Base-by-base conservation (phyloP, 1,284 basidiomycete genomes). In the Exsudoporus floridanus region DNA sequence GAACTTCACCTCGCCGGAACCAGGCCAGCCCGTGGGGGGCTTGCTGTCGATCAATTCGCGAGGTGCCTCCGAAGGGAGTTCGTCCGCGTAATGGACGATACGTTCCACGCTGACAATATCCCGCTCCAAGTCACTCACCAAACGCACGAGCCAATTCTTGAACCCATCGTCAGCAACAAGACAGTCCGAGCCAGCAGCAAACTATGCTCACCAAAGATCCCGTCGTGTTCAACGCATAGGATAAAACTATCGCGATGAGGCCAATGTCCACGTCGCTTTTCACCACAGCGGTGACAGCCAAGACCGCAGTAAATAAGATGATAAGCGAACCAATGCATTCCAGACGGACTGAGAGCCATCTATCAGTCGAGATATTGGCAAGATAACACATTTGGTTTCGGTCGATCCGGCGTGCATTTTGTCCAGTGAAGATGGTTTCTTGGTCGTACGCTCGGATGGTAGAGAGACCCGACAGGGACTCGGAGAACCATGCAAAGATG, bases 91-190 rank as follows among this genome's bases (percentile, higher is more conserved):
- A 56, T 87, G 82, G 37, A 84, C 62, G 53, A 90, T 85, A 9
- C 88, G 78, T 70, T 92, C 91, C 8, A 91, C 89, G 58, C 91
- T 93, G 56, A 95, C 92, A 61, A 97, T 89, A 66, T 95, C 96
- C 69, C 93, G 91, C 71, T 97, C 94, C 13, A 96, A 91, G 63
- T 98, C 94, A 55, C 89, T 92, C 0, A 91, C 90, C 14, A 85
- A 87, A 40, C 92, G 81, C 7, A 96, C 92, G n/a, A 94, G 79
- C 92, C 90, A 96, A 67, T 92, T 95, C 83, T 85, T 49, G 49
- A 7, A 31, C 10, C 14, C 44, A 10, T 4, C 28, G 39, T 63
- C 43, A 60, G 41, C 33, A 5, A 58, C 33, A 19, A 48, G 19
- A 23, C 30, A 5, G 28, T 8, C 12, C 30, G 13, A 0, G 13